Conservation (phyloP, 2,329 filamentous ascomycete genomes). For the Pseudopyrenochaeta lycopersici region DNA sequence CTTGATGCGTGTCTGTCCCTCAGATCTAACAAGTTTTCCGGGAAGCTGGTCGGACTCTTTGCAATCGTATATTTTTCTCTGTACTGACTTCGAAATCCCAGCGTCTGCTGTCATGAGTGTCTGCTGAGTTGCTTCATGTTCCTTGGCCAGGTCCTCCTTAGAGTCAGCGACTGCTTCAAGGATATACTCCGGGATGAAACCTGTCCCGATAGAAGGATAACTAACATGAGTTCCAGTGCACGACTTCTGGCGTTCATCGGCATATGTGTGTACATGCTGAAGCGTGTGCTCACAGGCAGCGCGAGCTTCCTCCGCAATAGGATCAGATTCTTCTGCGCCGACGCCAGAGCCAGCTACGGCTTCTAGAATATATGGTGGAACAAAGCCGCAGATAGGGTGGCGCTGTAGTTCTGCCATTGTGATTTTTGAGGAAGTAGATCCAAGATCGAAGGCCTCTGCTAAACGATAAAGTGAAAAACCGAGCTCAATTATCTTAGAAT, state of each 20-base stretch:
- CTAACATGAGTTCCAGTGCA: not conserved
- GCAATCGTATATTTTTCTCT: conserved; percentile 4
- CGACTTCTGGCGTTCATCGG: not conserved
- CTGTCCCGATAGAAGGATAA: not conserved
- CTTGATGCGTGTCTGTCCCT: conserved; percentile 2
- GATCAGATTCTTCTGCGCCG: not conserved
- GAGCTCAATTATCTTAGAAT: not conserved
- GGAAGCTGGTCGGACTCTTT: conserved; percentile 3
- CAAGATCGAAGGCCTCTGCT: too few species aligned
- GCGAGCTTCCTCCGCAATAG: not conserved
- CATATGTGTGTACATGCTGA: not conserved
- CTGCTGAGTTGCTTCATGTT: not conserved
- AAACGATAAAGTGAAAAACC: too few species aligned
- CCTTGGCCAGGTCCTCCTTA: not conserved
- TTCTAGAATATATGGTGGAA: conserved; percentile 1
- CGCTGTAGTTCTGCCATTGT: not conserved
- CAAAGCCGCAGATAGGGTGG: not conserved
- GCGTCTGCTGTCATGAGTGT: not conserved
- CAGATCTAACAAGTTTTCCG: conserved; percentile 1
- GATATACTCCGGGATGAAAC: conserved; percentile 2
- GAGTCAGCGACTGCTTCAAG: not conserved
- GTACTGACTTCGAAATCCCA: not conserved
- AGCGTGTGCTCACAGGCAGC: not conserved
- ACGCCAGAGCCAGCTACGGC: not conserved
- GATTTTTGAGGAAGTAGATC: too few species aligned